Evolutionary conservation across 768 basidiomycete genomes (phyloP).

Genomic region (Pleurotus salmoneostramineus): DNA sequence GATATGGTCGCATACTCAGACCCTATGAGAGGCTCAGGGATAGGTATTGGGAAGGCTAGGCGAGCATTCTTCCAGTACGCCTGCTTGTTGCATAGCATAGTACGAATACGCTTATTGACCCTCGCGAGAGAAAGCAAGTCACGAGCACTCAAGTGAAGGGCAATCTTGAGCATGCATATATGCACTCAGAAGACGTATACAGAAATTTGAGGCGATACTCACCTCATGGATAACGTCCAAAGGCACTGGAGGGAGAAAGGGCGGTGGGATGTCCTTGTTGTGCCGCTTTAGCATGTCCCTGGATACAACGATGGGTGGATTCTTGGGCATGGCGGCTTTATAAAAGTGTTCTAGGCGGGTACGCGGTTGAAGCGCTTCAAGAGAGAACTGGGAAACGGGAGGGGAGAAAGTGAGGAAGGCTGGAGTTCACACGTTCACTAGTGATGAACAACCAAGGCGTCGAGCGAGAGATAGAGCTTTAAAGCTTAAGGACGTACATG

Average conservation of each 20-base stretch:
- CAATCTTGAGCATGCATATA: background rate
- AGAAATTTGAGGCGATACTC: background rate
- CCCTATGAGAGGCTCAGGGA: background rate
- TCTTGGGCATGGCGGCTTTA: background rate
- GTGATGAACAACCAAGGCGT: too few species aligned
- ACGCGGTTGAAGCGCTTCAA: too few species aligned
- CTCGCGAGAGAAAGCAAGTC: background rate
- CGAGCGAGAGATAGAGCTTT: too few species aligned
- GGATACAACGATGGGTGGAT: background rate
- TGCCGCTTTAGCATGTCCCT: background rate
- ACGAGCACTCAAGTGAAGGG: background rate
- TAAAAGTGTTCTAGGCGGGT: background rate
- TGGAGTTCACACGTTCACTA: too few species aligned
- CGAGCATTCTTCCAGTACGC: background rate
- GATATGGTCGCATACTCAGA: background rate
- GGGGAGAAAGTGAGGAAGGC: too few species aligned
- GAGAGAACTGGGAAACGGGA: too few species aligned
- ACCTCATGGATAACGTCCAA: constrained; percentile 1
- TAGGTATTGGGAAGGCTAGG: background rate
- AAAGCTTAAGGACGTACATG: too few species aligned
- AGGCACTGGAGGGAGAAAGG: background rate
- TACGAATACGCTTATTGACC: background rate
- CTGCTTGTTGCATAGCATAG: background rate
- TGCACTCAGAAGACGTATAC: background rate
- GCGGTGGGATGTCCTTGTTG: background rate